Conservation (phyloP, 192 early-diverging fungal species). For the Mortierella hygrophila region DNA sequence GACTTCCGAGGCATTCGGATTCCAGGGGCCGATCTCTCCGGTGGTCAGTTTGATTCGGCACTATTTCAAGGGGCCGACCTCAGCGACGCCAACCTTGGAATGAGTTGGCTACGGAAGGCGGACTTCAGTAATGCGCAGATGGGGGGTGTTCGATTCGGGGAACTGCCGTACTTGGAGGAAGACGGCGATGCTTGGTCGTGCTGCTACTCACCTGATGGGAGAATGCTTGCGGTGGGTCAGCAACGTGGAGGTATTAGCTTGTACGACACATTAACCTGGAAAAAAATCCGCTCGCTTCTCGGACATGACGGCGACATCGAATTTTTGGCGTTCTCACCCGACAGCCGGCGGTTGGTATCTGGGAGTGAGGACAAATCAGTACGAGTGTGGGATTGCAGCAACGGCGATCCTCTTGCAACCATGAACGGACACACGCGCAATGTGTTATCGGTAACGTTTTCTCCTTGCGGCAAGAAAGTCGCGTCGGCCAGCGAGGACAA, state of each 20-base stretch:
- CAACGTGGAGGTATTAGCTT: too few species aligned
- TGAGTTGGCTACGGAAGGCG: conserved; percentile 1
- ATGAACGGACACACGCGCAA: neutral
- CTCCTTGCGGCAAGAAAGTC: neutral
- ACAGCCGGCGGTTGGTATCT: neutral
- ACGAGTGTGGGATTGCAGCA: neutral
- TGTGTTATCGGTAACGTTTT: neutral
- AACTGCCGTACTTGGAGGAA: neutral
- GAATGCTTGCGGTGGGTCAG: too few species aligned
- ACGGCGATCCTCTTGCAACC: neutral
- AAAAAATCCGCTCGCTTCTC: neutral
- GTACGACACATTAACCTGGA: neutral
- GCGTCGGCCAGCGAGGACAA: neutral
- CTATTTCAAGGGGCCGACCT: neutral
- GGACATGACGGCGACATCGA: neutral
- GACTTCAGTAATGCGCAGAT: neutral
- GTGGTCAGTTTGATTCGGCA: neutral
- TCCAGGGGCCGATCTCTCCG: neutral
- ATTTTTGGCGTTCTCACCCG: neutral
- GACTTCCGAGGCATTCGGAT: conserved; percentile 12
- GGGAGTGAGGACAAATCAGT: neutral
- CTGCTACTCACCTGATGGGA: too few species aligned
- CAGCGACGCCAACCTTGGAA: neutral
- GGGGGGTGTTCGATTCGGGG: neutral
- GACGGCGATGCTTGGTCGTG: neutral